Evolutionary conservation across 768 basidiomycete species (phyloP), one percentile per base, ranked within the genome.

Genomic region (Dacryopinax spathularia): DNA sequence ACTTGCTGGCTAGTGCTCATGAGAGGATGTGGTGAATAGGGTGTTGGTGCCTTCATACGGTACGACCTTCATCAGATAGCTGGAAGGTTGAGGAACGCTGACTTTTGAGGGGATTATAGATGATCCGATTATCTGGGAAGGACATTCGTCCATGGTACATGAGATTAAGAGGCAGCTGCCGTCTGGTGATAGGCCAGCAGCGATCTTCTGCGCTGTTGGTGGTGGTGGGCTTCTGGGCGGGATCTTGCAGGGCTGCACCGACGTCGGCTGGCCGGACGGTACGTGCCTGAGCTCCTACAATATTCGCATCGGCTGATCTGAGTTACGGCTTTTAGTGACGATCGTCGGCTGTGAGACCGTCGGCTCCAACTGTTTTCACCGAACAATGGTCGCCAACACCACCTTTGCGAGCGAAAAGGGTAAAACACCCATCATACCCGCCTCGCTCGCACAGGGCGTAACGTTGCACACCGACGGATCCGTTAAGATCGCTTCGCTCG

Each of bases 201-300:
- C 86, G 0, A 83, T 90, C 39, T 83, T 89, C 65, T 89, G 88
- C 69, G 84, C 84, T 61, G 86, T 89, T 10, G 89, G 89, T 34
- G 88, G 88, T 0, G 88, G 80, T 0, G 87, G 88, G 0, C 73
- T 90, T 0, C 72, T 87, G 1, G 86, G 84, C 7, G 89, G 89
- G 0, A 74, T 89, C 48, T 81, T 88, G 35, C 72, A 77, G 4
- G 88, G 88, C 20, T 88, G 86, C 68, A 77, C 77, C 60, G 70
- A 70, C 1, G 78, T 81, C 1, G 82, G 80, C 20, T 91, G 89
- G 88, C 82, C 85, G 36, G 79, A 84, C 44, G 84, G 88, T 56
- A 25, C 20, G 48, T n/a, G n/a, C 7, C 25, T 13, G 22, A 13
- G 6, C 25, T 13, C 13, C 6, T 31, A 29, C n/a, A 27, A 10